Evolutionary conservation across 495 filamentous ascomycete species (phyloP).

Genomic region (Neurospora sp.): DNA sequence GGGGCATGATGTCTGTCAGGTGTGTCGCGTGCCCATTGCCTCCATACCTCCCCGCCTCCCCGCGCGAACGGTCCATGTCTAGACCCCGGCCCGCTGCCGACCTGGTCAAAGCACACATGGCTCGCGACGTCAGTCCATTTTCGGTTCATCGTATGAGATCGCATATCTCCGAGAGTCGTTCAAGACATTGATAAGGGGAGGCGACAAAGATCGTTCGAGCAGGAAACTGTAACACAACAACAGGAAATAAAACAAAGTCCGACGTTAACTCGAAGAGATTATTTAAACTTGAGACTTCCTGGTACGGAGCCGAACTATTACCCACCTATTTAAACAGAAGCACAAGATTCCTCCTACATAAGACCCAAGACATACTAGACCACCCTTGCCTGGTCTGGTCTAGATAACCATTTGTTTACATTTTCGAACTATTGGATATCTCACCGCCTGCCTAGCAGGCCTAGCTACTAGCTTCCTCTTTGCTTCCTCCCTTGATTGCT

Average conservation of each 20-base stretch:
- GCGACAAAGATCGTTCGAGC: not conserved
- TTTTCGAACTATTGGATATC: not conserved
- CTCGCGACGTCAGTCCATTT: not conserved
- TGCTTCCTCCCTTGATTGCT: not conserved
- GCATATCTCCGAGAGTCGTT: not conserved
- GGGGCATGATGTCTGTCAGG: not conserved
- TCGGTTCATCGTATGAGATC: not conserved
- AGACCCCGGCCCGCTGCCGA: not conserved
- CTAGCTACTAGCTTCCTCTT: not conserved
- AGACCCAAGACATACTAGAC: not conserved
- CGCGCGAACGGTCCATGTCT: not conserved
- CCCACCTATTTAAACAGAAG: not conserved
- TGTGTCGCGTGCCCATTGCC: not conserved
- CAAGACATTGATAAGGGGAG: not conserved
- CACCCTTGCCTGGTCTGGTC: not conserved
- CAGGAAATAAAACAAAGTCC: not conserved
- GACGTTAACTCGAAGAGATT: not conserved
- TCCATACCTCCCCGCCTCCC: not conserved
- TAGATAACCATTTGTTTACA: not conserved
- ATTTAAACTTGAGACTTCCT: not conserved
- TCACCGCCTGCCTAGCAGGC: not conserved
- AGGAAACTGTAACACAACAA: not conserved
- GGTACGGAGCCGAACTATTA: not conserved
- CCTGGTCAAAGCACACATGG: conserved; percentile 17
- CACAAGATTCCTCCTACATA: not conserved